Evolutionary conservation across 139 green algal species (phyloP).

Genomic region (Chlamydomonas sphaeroides): DNA sequence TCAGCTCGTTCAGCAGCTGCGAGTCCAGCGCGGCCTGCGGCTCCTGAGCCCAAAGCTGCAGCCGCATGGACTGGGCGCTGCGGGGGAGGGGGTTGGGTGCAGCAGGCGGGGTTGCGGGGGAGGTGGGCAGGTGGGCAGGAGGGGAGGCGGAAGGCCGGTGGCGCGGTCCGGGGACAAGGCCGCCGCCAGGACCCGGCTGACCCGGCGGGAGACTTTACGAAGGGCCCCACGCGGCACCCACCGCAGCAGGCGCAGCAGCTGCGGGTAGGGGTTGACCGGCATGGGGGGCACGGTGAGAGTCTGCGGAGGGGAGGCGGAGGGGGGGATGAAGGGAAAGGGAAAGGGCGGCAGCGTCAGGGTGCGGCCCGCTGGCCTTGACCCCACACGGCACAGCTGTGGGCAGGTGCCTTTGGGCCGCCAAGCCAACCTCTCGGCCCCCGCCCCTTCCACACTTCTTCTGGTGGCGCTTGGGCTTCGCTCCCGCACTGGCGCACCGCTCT

Average conservation of each 20-base stretch:
- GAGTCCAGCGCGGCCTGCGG: slow-evolving; percentile 16
- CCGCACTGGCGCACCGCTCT: too few species aligned
- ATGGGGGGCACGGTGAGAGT: slow-evolving; percentile 51
- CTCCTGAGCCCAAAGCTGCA: slow-evolving; percentile 52
- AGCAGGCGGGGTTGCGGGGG: not conserved
- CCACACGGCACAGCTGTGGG: too few species aligned
- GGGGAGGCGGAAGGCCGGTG: not conserved
- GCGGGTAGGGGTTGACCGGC: slow-evolving; percentile 59
- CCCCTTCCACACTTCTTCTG: too few species aligned
- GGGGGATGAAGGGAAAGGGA: too few species aligned
- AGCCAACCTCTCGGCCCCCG: not conserved
- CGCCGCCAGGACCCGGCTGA: too few species aligned
- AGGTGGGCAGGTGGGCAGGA: not conserved
- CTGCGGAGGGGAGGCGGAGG: not conserved
- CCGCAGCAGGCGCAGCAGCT: slow-evolving; percentile 61
- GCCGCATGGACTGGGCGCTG: slow-evolving; percentile 33
- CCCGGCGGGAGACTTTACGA: too few species aligned
- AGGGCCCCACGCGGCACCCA: too few species aligned
- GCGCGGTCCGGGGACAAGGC: too few species aligned
- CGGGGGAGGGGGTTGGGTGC: not conserved
- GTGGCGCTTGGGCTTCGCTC: too few species aligned
- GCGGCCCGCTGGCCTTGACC: too few species aligned
- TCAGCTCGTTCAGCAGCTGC: slow-evolving; percentile 51
- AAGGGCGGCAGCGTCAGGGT: too few species aligned
- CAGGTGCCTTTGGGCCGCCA: too few species aligned